Evolutionary conservation across 2,329 filamentous ascomycete species (phyloP).

Genomic region (Botryosphaeria dothidea): DNA sequence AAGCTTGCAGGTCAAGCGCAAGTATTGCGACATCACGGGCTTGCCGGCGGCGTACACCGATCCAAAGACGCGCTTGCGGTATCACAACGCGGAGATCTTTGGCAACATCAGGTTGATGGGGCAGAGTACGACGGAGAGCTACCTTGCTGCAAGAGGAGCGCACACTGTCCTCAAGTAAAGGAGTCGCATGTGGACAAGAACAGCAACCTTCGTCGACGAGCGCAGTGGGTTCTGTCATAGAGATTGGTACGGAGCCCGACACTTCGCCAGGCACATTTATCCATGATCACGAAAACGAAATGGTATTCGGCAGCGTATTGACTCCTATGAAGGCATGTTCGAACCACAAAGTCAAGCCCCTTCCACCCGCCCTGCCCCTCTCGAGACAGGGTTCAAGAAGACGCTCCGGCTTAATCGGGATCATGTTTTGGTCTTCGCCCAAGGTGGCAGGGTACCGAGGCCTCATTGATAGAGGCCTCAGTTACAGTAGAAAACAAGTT

Average conservation of each 20-base stretch:
- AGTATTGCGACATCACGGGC: slow-evolving; percentile 95
- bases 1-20: slow-evolving; percentile 74
- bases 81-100: slow-evolving; percentile 93
- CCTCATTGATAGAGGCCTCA: slow-evolving; percentile 61
- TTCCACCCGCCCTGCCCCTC: slow-evolving; percentile 81
- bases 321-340: slow-evolving; percentile 55
- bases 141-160: slow-evolving; percentile 84
- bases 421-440: slow-evolving; percentile 73
- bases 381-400: slow-evolving; percentile 80
- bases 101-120: slow-evolving; percentile 75
- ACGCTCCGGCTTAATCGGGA: slow-evolving; percentile 99
- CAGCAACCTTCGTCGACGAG: background rate
- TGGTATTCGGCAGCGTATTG: no score
- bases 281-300: background rate
- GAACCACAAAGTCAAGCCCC: slow-evolving; percentile 95
- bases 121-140: slow-evolving; percentile 82
- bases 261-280: background rate
- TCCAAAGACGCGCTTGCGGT: slow-evolving; percentile 89
- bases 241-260: background rate
- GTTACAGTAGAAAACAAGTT: slow-evolving; percentile 54
- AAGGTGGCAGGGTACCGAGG: slow-evolving; percentile 76
- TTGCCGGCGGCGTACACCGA: slow-evolving; percentile 89
- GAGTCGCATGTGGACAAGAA: background rate
- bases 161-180: slow-evolving; percentile 88
- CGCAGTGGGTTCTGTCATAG: background rate